These are phyloP conservation scores for Cucumis cinereus DNA, from an alignment of 306 rosid species.

Conservation along the genomic window DNA sequence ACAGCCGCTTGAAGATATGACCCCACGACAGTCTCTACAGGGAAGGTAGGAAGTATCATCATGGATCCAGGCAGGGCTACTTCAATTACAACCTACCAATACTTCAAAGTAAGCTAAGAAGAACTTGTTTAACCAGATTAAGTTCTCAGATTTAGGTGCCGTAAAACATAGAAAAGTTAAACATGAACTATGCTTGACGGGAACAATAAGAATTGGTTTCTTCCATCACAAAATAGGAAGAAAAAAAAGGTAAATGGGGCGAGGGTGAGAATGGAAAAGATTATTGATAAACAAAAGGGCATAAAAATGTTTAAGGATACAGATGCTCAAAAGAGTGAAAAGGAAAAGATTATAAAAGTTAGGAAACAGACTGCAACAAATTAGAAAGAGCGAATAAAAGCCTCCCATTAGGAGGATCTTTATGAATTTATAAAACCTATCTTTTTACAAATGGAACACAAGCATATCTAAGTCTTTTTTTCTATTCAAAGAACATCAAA, in stretches of 20 bases:
- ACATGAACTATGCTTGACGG: not conserved
- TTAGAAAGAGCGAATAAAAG: not conserved
- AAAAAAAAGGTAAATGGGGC: not conserved
- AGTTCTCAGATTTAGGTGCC: not conserved
- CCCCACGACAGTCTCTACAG: conserved; percentile 85
- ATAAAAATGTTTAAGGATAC: not conserved
- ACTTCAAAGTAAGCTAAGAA: not conserved
- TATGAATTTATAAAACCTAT: no score
- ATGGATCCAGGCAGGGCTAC: conserved; percentile 68
- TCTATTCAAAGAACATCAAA: no score
- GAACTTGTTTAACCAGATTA: not conserved
- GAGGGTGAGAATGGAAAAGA: not conserved
- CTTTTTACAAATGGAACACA: not conserved
- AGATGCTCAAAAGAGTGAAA: not conserved
- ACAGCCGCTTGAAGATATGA: conserved; percentile 78
- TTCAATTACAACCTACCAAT: conserved; percentile 56
- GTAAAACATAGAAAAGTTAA: not conserved
- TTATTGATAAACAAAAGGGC: not conserved
- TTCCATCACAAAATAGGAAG: not conserved
- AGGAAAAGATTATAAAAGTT: no score
- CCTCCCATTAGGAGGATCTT: not conserved
- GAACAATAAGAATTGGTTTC: not conserved
- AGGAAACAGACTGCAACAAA: not conserved
- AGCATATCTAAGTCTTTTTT: not conserved
- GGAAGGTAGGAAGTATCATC: conserved; percentile 66